phyloP scores from a whole-genome alignment of 2,329 filamentous ascomycete species.

The Penicillium psychrosexuale region DNA sequence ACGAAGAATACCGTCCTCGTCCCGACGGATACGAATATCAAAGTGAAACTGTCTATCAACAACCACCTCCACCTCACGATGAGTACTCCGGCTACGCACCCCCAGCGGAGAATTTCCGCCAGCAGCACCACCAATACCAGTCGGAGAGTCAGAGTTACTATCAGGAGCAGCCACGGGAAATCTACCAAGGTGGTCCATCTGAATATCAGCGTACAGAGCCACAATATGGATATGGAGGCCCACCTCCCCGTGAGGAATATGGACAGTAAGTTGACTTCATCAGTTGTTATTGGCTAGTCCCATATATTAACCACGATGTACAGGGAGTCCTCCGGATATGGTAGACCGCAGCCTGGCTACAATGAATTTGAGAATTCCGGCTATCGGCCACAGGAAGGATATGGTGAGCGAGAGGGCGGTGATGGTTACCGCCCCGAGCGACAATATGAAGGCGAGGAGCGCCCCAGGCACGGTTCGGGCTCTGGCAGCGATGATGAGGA shows the following conservation, averaged over 20 bases:
- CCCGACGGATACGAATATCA: constrained; percentile 17
- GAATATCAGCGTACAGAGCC: constrained; percentile 19
- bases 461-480: constrained; percentile 19
- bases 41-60: constrained; percentile 18
- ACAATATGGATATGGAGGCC: constrained; percentile 19
- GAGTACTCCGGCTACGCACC: constrained; percentile 12
- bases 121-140: constrained; percentile 17
- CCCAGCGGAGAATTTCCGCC: constrained; percentile 13
- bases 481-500: constrained; percentile 23
- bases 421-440: constrained; percentile 23
- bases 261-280: constrained; percentile 23
- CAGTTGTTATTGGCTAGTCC: constrained; percentile 8
- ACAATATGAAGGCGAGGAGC: constrained; percentile 21
- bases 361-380: constrained; percentile 14
- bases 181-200: constrained; percentile 12
- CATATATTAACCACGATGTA: constrained; percentile 4
- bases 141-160: constrained; percentile 16
- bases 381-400: constrained; percentile 16
- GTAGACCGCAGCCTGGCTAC: constrained; percentile 15
- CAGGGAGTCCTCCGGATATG: constrained; percentile 24
- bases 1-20: constrained; percentile 10
- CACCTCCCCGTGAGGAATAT: constrained; percentile 10
- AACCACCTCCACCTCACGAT: constrained; percentile 9
- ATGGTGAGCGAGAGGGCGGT: constrained; percentile 18
- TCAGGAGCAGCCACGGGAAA: constrained; percentile 19